Percentiles rank a stretch among this genome's conserved stretches.
Conservation (phyloP, 2,329 filamentous ascomycete genomes). For the Aureobasidium subglaciale region DNA sequence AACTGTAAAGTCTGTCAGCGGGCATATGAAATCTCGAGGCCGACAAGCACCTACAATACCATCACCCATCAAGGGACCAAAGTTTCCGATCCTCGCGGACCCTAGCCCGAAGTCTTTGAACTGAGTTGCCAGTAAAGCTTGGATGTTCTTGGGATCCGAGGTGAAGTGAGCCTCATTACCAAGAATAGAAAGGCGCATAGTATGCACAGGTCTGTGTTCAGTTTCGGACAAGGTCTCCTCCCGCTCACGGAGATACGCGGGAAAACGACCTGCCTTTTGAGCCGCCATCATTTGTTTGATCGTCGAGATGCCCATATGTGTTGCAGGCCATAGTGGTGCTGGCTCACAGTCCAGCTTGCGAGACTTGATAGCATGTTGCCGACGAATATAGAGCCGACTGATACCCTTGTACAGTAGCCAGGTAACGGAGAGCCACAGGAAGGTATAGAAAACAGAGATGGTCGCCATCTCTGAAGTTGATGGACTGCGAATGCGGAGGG, state of each 20-base stretch:
- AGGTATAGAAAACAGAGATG: neutral
- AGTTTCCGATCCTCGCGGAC: conserved; percentile 22
- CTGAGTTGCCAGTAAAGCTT: conserved; percentile 28
- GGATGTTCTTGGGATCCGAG: conserved; percentile 30
- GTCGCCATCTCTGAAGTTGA: conserved; percentile 2
- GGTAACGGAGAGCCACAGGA: neutral
- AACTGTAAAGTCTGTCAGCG: neutral
- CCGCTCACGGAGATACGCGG: conserved; percentile 25
- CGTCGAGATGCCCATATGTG: conserved; percentile 25
- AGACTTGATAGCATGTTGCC: conserved; percentile 14
- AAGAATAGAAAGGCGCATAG: conserved; percentile 22
- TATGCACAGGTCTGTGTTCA: conserved; percentile 23
- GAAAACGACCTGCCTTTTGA: conserved; percentile 24
- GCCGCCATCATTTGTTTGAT: conserved; percentile 23
- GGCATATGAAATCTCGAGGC: neutral
- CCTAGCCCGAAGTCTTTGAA: conserved; percentile 29
- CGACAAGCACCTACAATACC: conserved; percentile 21
- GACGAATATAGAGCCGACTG: neutral
- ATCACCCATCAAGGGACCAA: conserved; percentile 26
- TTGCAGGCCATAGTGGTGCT: conserved; percentile 21
- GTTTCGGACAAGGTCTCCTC: conserved; percentile 21
- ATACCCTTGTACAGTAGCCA: conserved; percentile 5
- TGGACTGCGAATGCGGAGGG: neutral
- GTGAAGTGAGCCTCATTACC: conserved; percentile 25
- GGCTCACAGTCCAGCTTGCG: conserved; percentile 13